phyloP scores from a whole-genome alignment of 257 asterid species.

The Gentiana macrophylla region DNA sequence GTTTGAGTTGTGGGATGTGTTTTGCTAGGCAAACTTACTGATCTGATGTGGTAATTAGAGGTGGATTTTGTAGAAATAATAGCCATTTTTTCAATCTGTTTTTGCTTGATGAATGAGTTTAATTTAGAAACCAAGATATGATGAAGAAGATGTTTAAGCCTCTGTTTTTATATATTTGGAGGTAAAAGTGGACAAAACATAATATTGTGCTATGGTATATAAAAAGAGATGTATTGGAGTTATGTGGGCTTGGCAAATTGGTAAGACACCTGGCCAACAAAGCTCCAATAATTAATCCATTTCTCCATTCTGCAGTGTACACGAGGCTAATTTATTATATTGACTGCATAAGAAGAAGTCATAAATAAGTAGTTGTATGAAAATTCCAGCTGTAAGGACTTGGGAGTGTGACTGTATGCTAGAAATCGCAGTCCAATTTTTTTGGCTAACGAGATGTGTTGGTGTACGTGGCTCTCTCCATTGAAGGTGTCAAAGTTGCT shows the following conservation, averaged over 20 bases:
- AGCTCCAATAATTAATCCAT: conserved; percentile 2
- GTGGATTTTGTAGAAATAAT: conserved; percentile 14
- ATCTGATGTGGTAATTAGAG: conserved; percentile 9
- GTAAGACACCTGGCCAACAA: conserved; percentile 8
- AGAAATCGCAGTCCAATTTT: no score
- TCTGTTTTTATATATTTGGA: background rate
- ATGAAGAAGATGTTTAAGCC: background rate
- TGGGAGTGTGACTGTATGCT: no score
- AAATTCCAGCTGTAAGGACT: no score
- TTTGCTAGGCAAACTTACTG: conserved; percentile 27
- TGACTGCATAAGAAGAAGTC: no score
- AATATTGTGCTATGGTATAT: conserved; percentile 3
- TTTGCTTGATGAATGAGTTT: no score
- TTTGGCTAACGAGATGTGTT: no score
- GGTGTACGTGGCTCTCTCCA: no score
- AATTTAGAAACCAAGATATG: background rate
- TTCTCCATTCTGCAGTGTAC: conserved; percentile 2
- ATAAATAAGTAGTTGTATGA: no score
- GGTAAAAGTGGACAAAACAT: background rate
- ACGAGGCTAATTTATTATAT: no score
- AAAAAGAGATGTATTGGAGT: conserved; percentile 14
- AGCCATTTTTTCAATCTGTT: conserved; percentile 8
- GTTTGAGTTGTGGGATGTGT: conserved; percentile 23
- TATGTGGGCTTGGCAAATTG: conserved; percentile 3
- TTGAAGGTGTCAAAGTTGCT: no score